phyloP scores from a whole-genome alignment of 345 rosid species.

The Bruguiera parviflora region DNA sequence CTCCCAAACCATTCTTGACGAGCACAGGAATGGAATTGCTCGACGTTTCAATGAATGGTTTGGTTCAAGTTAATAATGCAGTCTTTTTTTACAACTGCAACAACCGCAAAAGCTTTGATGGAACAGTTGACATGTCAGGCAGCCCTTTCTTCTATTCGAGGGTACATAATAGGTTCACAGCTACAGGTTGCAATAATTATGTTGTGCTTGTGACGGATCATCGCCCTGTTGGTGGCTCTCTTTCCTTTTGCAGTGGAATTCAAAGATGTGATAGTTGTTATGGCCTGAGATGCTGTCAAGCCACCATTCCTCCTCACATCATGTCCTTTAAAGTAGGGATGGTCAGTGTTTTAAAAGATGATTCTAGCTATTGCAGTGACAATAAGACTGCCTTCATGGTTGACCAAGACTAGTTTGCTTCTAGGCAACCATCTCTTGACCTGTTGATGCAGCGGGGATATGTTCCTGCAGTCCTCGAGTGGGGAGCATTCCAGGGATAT shows the following conservation, averaged over 20 bases:
- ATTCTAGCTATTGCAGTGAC: not conserved
- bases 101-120: not conserved
- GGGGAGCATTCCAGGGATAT: slow-evolving; percentile 6
- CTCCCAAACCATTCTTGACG: slow-evolving; percentile 3
- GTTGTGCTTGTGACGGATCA: not conserved
- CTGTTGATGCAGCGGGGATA: not conserved
- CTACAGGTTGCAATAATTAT: slow-evolving; percentile 11
- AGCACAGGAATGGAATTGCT: slow-evolving; percentile 15
- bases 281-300: slow-evolving; percentile 15
- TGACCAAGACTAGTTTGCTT: not conserved
- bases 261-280: not conserved
- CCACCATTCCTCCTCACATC: slow-evolving; percentile 8
- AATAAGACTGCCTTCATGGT: not conserved
- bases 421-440: too few relatives aligned
- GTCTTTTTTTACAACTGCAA: not conserved
- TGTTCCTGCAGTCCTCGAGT: slow-evolving; percentile 6
- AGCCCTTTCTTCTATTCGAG: not conserved
- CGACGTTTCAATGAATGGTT: not conserved
- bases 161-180: not conserved
- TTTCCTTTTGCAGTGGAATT: not conserved
- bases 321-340: not conserved
- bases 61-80: not conserved
- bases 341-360: not conserved
- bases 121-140: not conserved
- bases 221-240: not conserved